Evolutionary conservation across 306 rosid species (phyloP).

Genomic region (Quercus agrifolia): DNA sequence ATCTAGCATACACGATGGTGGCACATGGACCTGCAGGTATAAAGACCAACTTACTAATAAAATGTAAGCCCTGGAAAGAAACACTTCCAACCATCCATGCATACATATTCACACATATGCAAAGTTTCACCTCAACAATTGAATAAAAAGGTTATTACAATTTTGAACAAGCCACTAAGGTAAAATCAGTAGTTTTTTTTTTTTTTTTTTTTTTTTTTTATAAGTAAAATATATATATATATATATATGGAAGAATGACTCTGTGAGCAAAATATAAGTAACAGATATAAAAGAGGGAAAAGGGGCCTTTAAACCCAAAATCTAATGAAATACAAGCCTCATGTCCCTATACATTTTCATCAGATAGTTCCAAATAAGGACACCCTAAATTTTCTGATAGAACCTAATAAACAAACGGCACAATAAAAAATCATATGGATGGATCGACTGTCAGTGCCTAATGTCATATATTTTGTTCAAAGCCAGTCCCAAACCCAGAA

Average conservation of each 20-base stretch:
- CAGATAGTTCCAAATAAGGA: background rate
- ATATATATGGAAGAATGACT: background rate
- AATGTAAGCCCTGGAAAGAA: background rate
- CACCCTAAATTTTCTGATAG: background rate
- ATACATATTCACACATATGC: background rate
- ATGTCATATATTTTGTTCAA: too few relatives aligned
- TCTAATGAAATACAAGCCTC: background rate
- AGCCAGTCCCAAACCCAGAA: too few relatives aligned
- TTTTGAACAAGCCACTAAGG: too few relatives aligned
- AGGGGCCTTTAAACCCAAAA: background rate
- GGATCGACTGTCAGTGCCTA: too few relatives aligned
- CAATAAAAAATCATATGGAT: too few relatives aligned
- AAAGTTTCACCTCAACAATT: too few relatives aligned
- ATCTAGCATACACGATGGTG: constrained; percentile 94
- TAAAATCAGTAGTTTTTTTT: too few relatives aligned
- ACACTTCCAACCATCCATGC: background rate
- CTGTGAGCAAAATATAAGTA: background rate
- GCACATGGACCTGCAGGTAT: constrained; percentile 81
- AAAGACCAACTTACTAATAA: background rate
- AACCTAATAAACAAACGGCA: background rate
- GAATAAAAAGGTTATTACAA: too few relatives aligned
- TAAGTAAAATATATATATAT: background rate
- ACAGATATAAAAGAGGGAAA: background rate
- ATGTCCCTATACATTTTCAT: background rate
- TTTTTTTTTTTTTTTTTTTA: too few relatives aligned